Evolutionary conservation across 2,329 filamentous ascomycete species (phyloP).

Genomic region (Pyricularia sp.): DNA sequence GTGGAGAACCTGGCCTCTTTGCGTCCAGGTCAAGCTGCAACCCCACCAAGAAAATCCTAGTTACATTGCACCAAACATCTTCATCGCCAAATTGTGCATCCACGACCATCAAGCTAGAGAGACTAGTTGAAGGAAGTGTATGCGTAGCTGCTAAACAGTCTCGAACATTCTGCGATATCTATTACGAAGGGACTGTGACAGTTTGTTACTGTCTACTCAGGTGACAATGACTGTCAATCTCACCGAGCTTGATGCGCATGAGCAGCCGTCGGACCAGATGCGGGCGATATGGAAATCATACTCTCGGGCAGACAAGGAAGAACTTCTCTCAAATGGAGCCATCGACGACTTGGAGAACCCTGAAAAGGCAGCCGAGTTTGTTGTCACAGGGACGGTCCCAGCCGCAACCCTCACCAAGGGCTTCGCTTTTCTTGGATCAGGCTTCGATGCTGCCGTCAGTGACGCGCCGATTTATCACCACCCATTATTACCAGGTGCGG

Average conservation of each 20-base stretch:
- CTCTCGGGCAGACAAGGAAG: slow-evolving; percentile 42
- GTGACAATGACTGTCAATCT: slow-evolving; percentile 28
- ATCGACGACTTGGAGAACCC: slow-evolving; percentile 38
- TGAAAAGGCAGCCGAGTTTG: slow-evolving; percentile 29
- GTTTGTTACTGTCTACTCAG: background rate
- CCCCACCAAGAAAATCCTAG: background rate
- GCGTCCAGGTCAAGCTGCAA: background rate
- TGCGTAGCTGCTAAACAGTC: background rate
- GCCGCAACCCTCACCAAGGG: slow-evolving; percentile 27
- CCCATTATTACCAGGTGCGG: slow-evolving; percentile 51
- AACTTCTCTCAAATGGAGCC: slow-evolving; percentile 37
- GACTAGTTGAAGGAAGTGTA: background rate
- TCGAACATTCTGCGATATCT: background rate
- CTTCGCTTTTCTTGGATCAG: slow-evolving; percentile 25
- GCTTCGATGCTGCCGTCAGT: slow-evolving; percentile 20
- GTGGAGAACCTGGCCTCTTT: background rate
- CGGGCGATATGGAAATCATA: slow-evolving; percentile 64
- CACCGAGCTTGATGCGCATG: slow-evolving; percentile 56
- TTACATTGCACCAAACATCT: background rate
- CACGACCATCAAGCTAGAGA: background rate
- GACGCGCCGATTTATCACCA: slow-evolving; percentile 47
- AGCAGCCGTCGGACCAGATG: slow-evolving; percentile 60
- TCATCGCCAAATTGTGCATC: background rate
- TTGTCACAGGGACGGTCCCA: slow-evolving; percentile 28
- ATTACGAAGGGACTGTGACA: background rate